A percentile compares a stretch with the other conserved stretches of the same genome.
phyloP scores from a whole-genome alignment of 176 grass and related monocot genomes.

The Paspalum vaginatum region DNA sequence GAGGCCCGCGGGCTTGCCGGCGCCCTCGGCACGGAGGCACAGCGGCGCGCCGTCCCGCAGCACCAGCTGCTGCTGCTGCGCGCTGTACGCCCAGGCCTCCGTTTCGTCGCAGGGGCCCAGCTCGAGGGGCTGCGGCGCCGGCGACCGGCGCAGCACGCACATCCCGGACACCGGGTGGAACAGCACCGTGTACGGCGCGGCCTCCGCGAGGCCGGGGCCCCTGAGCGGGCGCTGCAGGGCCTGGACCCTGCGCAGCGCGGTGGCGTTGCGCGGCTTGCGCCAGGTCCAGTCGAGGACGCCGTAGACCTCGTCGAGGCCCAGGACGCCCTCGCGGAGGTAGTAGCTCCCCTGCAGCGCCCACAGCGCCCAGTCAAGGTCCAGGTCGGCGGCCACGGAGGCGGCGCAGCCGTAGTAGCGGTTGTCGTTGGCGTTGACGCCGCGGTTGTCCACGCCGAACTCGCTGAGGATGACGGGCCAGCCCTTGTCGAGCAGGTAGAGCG shows the following conservation, averaged over 20 bases:
- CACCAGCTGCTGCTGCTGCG: constrained; percentile 26
- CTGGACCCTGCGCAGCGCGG: constrained; percentile 53
- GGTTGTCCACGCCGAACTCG: constrained; percentile 91
- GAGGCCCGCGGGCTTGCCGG: constrained; percentile 42
- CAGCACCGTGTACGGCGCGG: constrained; percentile 49
- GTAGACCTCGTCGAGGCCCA: constrained; percentile 65
- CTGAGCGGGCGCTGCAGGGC: constrained; percentile 69
- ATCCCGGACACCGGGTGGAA: constrained; percentile 75
- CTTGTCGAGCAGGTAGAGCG: constrained; percentile 68
- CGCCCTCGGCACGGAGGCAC: constrained; percentile 60
- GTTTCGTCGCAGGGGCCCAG: constrained; percentile 60
- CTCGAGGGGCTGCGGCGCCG: constrained; percentile 11
- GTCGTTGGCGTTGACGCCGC: constrained; percentile 69
- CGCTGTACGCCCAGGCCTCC: constrained; percentile 49
- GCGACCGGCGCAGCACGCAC: constrained; percentile 44
- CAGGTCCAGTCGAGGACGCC: constrained; percentile 64
- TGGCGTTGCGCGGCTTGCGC: constrained; percentile 50
- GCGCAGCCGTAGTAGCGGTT: constrained; percentile 79
- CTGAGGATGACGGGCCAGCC: constrained; percentile 75
- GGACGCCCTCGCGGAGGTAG: constrained; percentile 68
- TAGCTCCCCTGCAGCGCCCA: constrained; percentile 93
- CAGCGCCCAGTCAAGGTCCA: constrained; percentile 89
- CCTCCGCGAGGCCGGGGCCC: constrained; percentile 57
- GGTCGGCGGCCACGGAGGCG: constrained; percentile 56
- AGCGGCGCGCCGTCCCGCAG: constrained; percentile 29